Evolutionary conservation across 768 basidiomycete species (phyloP).

Genomic region (Boletus patriciae): DNA sequence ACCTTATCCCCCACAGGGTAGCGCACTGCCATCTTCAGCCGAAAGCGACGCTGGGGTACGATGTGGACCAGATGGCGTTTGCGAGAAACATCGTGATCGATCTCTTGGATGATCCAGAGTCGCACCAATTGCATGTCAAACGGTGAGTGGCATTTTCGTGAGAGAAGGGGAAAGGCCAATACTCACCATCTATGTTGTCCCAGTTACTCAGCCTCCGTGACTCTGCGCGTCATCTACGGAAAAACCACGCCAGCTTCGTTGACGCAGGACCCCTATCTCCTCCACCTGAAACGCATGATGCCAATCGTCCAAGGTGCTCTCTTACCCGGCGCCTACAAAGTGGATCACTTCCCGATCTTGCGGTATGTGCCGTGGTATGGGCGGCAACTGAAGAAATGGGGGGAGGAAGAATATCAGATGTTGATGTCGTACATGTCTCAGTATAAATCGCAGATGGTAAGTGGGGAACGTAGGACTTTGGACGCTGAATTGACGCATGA

Average conservation of each 20-base stretch:
- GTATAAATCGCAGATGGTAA: conserved; percentile 47
- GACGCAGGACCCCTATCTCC: conserved; percentile 20
- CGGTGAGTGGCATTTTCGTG: conserved; percentile 35
- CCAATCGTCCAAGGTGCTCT: conserved; percentile 33
- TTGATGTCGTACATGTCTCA: conserved; percentile 48
- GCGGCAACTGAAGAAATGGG: conserved; percentile 52
- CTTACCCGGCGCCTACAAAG: conserved; percentile 33
- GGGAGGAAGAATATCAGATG: conserved; percentile 50
- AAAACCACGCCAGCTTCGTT: conserved; percentile 22
- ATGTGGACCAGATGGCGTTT: conserved; percentile 45
- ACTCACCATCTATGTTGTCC: not conserved
- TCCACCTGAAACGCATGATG: conserved; percentile 31
- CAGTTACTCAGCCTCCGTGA: conserved; percentile 31
- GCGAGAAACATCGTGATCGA: conserved; percentile 23
- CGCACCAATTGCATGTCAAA: conserved; percentile 26
- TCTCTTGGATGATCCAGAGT: conserved; percentile 24
- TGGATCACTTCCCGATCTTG: conserved; percentile 38
- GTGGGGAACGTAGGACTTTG: not conserved
- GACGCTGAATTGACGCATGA: not conserved
- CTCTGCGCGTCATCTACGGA: conserved; percentile 31
- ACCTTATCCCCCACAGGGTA: conserved; percentile 34
- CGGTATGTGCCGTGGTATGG: conserved; percentile 62
- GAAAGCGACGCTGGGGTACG: conserved; percentile 45
- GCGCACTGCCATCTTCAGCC: conserved; percentile 56
- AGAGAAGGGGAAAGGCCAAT: not conserved